Base-by-base conservation (phyloP, 768 basidiomycete genomes). In the Lactarius trivialis region DNA sequence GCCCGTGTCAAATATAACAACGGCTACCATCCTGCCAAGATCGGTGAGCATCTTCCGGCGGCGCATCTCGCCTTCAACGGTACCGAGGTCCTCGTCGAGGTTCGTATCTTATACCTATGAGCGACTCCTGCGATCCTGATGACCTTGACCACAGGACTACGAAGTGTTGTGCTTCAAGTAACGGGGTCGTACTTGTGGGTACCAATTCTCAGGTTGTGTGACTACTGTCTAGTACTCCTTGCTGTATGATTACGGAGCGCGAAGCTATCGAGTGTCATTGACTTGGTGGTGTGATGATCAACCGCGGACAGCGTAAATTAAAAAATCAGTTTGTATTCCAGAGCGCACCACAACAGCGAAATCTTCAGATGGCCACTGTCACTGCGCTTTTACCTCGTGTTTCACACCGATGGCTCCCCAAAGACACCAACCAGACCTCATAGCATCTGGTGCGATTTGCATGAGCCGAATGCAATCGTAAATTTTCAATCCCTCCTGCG, bases 11-110 rank as follows among this genome's bases (percentile, higher is more conserved):
- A 76, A 12, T 70, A 85, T 73, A 74, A 81, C 14, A 76, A 74
- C 24, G 79, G 76, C 9, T 75, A 79, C 36, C 79, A 84, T 69
- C 85, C 86, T 7, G 88, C 86, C n/a, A 89, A 89, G 72, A 78
- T 78, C 33, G 80, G 81, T 67, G 76, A 78, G 68, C 77, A 77
- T 43, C 73, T 80, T 52, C 79, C 83, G 58, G 83, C 82, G 76
- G 66, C 65, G 76, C 72, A 36, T 65, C 81, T 89, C 55, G 77
- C 85, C 3, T 82, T 79, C 58, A 79, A 73, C 53, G 71, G 76
- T 24, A 75, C 69, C 7, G 85, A 88, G 76, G 77, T 81, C 70
- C 72, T 76, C 45, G 70, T 85, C 36, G 74, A 78, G 71, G 85
- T 83, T 53, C 55, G 74, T 70, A 39, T n/a, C 12, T 19, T 15